Percentiles rank a stretch among this genome's conserved stretches.
Conservation (phyloP, 148 eudicot species). For the Chenopodium album region DNA sequence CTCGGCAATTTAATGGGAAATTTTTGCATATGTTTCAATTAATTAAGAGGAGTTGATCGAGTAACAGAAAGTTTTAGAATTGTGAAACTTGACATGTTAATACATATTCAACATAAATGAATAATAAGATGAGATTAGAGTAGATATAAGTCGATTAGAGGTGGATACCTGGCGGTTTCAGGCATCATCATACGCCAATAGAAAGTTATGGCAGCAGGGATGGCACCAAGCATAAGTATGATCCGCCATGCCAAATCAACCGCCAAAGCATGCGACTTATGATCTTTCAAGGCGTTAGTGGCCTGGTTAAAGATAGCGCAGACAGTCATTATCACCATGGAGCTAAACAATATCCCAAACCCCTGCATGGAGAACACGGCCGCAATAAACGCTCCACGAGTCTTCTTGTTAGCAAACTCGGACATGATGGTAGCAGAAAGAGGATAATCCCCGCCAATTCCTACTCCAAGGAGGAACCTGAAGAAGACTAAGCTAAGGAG, state of each 20-base stretch:
- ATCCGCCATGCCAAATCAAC: slow-evolving; percentile 64
- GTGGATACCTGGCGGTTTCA: slow-evolving; percentile 57
- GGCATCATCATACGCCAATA: slow-evolving; percentile 81
- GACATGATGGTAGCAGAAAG: slow-evolving; percentile 70
- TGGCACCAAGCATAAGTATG: slow-evolving; percentile 57
- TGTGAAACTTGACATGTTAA: not conserved
- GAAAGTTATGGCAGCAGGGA: slow-evolving; percentile 59
- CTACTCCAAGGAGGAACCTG: slow-evolving; percentile 48
- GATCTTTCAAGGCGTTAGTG: not conserved
- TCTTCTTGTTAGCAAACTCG: slow-evolving; percentile 57
- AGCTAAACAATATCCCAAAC: slow-evolving; percentile 49
- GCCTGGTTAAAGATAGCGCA: slow-evolving; percentile 37
- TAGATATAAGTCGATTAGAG: no score
- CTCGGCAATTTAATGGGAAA: no score
- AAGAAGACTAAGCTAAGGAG: slow-evolving; percentile 41
- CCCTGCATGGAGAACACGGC: slow-evolving; percentile 78
- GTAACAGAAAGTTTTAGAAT: not conserved
- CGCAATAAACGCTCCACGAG: slow-evolving; percentile 59
- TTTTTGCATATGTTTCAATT: no score
- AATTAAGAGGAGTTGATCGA: no score
- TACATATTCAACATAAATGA: not conserved
- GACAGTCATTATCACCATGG: slow-evolving; percentile 45
- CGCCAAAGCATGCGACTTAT: slow-evolving; percentile 11
- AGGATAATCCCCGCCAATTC: slow-evolving; percentile 70
- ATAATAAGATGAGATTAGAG: not conserved